phyloP scores from a whole-genome alignment of 768 basidiomycete genomes.

The Pleurotus eryngii region DNA sequence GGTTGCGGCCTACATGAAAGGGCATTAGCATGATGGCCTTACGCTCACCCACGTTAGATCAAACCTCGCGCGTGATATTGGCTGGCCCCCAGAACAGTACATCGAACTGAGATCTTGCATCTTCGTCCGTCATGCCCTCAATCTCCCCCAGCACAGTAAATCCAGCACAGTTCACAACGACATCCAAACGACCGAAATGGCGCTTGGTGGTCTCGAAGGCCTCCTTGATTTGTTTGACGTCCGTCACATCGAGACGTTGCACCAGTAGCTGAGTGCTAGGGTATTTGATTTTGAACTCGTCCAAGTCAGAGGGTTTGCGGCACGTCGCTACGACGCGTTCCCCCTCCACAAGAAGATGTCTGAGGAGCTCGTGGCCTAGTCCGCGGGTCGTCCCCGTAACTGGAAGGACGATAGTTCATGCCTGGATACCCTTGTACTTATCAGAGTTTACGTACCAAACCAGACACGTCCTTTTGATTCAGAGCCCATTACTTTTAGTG shows the following conservation, averaged over 20 bases:
- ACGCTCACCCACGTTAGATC: neutral
- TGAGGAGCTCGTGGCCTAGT: slow-evolving; percentile 26
- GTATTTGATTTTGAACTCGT: slow-evolving; percentile 17
- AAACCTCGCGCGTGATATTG: slow-evolving; percentile 32
- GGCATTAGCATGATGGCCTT: neutral
- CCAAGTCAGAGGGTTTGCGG: slow-evolving; percentile 21
- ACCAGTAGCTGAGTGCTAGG: slow-evolving; percentile 24
- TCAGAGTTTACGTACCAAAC: neutral
- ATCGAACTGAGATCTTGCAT: slow-evolving; percentile 34
- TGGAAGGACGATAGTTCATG: slow-evolving; percentile 2
- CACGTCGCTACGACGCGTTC: slow-evolving; percentile 30
- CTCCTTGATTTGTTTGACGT: slow-evolving; percentile 24
- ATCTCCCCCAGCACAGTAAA: slow-evolving; percentile 31
- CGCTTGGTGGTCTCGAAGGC: slow-evolving; percentile 30
- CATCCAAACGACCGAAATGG: slow-evolving; percentile 38
- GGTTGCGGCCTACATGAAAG: slow-evolving; percentile 14
- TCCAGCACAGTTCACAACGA: slow-evolving; percentile 47
- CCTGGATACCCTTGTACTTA: neutral
- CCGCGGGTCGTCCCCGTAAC: slow-evolving; percentile 32
- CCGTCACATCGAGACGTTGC: slow-evolving; percentile 25
- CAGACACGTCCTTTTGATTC: neutral
- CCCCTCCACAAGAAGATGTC: slow-evolving; percentile 24
- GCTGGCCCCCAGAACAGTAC: slow-evolving; percentile 44
- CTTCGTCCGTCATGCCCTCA: slow-evolving; percentile 29
- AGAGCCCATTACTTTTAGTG: neutral